Percentiles rank a stretch among this genome's conserved stretches.
Conservation (phyloP, 2,329 filamentous ascomycete genomes). For the Fusarium verrucosum region DNA sequence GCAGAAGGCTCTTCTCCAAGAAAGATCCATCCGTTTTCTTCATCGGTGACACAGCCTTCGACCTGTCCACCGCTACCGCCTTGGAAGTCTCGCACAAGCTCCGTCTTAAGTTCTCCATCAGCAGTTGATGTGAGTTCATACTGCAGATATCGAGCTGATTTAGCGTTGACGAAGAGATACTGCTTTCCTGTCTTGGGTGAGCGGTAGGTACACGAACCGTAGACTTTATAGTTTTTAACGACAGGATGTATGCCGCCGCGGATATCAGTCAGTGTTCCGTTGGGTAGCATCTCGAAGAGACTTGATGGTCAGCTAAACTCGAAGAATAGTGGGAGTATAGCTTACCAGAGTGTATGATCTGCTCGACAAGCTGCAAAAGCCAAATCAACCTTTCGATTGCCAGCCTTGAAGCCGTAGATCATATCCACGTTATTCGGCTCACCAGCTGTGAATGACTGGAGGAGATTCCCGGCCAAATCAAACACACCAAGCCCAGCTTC, state of each 20-base stretch:
- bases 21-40: constrained; percentile 60
- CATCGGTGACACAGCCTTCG: constrained; percentile 63
- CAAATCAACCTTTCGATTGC: constrained; percentile 56
- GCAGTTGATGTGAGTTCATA: constrained; percentile 57
- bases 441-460: constrained; percentile 56
- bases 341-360: constrained; percentile 63
- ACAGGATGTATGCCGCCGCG: constrained; percentile 58
- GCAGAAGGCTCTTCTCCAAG: constrained; percentile 62
- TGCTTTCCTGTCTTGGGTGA: constrained; percentile 58
- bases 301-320: constrained; percentile 44
- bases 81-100: constrained; percentile 60
- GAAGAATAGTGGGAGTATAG: rapidly evolving
- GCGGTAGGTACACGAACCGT: constrained; percentile 62
- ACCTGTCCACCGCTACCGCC: constrained; percentile 62
- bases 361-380: constrained; percentile 61
- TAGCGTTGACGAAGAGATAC: constrained; percentile 65
- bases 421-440: constrained; percentile 65
- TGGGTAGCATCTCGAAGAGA: constrained; percentile 59
- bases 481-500: constrained; percentile 61
- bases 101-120: constrained; percentile 55
- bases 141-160: constrained; percentile 63
- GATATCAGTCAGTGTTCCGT: constrained; percentile 56
- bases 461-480: constrained; percentile 57
- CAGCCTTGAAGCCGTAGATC: constrained; percentile 59
- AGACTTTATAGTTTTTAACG: constrained; percentile 57